Evolutionary conservation across 2,329 filamentous ascomycete species (phyloP).

Genomic region (Aurifilum marmelostoma): DNA sequence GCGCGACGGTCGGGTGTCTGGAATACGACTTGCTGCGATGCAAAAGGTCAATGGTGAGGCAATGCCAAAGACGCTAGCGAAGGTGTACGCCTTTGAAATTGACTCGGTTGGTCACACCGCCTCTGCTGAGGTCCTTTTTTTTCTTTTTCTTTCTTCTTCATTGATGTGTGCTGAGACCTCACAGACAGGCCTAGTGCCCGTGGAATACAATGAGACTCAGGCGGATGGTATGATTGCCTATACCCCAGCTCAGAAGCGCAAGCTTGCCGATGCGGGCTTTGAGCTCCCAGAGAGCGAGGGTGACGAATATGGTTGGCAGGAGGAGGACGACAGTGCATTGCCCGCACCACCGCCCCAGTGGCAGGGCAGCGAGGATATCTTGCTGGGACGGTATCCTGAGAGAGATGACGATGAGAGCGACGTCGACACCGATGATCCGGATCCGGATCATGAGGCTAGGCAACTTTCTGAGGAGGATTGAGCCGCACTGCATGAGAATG

Average conservation of each 20-base stretch:
- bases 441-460: conserved; percentile 30
- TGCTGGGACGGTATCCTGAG: conserved; percentile 46
- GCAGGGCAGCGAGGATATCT: conserved; percentile 68
- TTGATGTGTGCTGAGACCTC: conserved; percentile 22
- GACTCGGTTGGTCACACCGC: conserved; percentile 44
- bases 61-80: conserved; percentile 44
- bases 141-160: not conserved
- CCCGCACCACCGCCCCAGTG: conserved; percentile 66
- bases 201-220: conserved; percentile 46
- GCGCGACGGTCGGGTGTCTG: conserved; percentile 48
- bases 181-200: conserved; percentile 49
- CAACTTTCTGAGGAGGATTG: conserved; percentile 31
- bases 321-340: conserved; percentile 65
- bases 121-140: conserved; percentile 25
- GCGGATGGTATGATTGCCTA: conserved; percentile 39
- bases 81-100: conserved; percentile 54
- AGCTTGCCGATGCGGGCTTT: conserved; percentile 63
- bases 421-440: conserved; percentile 45
- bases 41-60: conserved; percentile 65
- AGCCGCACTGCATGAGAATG: conserved; percentile 18
- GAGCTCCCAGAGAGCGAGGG: conserved; percentile 65
- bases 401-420: conserved; percentile 40
- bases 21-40: conserved; percentile 63
- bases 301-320: conserved; percentile 74
- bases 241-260: conserved; percentile 60